A percentile compares a stretch with the other conserved stretches of the same genome.
phyloP scores from a whole-genome alignment of 305 asterid genomes.

The Solanum hybrid region DNA sequence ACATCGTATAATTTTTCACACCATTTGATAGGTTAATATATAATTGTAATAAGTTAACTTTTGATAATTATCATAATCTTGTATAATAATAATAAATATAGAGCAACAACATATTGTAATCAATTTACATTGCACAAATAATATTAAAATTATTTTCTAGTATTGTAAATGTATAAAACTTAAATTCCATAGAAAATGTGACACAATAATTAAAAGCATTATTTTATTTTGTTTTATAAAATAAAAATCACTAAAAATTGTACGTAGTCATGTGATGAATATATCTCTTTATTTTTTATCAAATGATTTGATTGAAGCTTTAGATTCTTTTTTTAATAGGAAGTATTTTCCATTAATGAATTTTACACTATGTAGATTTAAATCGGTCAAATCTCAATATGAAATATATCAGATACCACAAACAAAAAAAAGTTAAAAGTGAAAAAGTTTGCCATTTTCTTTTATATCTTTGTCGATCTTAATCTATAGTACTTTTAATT shows the following conservation, averaged over 20 bases:
- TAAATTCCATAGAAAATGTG: neutral
- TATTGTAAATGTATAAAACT: neutral
- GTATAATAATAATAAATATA: too few relatives aligned
- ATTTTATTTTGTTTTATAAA: too few relatives aligned
- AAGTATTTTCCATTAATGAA: neutral
- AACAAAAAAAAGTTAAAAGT: neutral
- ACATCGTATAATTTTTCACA: neutral
- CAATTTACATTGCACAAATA: neutral
- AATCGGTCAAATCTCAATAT: neutral
- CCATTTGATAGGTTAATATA: neutral
- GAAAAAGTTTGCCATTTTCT: neutral
- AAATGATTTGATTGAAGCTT: neutral
- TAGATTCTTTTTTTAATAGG: too few relatives aligned
- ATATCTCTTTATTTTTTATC: too few relatives aligned
- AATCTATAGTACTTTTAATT: neutral
- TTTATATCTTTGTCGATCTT: neutral
- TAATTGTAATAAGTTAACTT: neutral
- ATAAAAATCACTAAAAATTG: neutral
- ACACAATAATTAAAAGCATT: neutral
- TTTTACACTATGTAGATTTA: neutral
- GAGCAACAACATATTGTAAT: neutral
- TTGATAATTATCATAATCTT: neutral
- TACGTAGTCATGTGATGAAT: too few relatives aligned
- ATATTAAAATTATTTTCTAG: too few relatives aligned
- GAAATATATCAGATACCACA: rapidly evolving